A percentile compares a stretch with the other conserved stretches of the same genome.
Conservation (phyloP, 208 protist genomes). For the Entamoeba histolytica region DNA sequence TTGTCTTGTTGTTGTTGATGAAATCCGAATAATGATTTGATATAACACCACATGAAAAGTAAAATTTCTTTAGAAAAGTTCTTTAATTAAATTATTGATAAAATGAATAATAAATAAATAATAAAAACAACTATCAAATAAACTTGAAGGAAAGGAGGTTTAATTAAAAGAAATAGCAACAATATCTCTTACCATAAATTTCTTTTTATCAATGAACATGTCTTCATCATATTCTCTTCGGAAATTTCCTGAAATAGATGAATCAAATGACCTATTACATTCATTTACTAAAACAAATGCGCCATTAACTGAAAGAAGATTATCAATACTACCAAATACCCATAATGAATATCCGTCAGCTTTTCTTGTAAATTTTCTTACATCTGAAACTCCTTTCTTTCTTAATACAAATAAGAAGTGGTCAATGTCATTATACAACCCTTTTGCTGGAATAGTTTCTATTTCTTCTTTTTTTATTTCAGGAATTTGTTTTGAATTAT, state of each 20-base stretch:
- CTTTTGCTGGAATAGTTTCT: not conserved
- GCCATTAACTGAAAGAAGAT: not conserved
- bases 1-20: too few species aligned
- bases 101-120: too few species aligned
- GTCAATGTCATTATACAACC: not conserved
- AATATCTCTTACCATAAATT: not conserved
- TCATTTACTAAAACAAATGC: not conserved
- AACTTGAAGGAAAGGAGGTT: not conserved
- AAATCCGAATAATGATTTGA: too few species aligned
- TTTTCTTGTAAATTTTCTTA: not conserved
- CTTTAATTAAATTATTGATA: too few species aligned
- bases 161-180: not conserved
- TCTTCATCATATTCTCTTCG: not conserved
- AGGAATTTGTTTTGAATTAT: not conserved
- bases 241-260: not conserved
- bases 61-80: too few species aligned
- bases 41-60: too few species aligned
- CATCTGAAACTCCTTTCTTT: not conserved
- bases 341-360: not conserved
- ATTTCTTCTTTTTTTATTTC: not conserved
- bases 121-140: too few species aligned
- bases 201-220: not conserved
- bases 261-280: not conserved
- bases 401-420: not conserved
- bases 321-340: not conserved